These are phyloP conservation scores for Francoa sonchifolia DNA, from an alignment of 441 rosid species.

Conservation along the genomic window DNA sequence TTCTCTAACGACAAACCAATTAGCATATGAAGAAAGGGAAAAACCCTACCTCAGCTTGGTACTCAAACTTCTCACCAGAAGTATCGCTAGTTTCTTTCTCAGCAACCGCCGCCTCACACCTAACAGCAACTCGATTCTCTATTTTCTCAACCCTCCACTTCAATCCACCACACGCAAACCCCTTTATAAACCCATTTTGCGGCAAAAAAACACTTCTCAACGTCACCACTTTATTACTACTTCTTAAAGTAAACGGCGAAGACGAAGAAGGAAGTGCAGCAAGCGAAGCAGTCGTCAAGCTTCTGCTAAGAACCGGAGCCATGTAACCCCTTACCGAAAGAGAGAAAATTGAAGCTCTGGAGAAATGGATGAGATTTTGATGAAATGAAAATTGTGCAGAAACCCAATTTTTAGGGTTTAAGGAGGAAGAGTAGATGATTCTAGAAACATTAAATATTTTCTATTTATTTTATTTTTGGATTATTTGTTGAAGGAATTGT, in stretches of 20 bases:
- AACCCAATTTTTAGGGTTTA: conserved; percentile 38
- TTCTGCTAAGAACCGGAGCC: conserved; percentile 77
- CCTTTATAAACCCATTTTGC: conserved; percentile 25
- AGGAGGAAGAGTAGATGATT: conserved; percentile 33
- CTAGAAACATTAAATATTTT: no score
- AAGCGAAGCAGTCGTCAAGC: conserved; percentile 38
- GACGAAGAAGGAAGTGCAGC: conserved; percentile 39
- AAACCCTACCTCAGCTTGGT: conserved; percentile 87
- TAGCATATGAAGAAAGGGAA: not conserved
- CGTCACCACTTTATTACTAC: conserved; percentile 17
- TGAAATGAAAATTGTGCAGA: conserved; percentile 2
- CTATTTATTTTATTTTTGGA: conserved; percentile 18
- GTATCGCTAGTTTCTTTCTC: conserved; percentile 66
- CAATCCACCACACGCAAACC: conserved; percentile 35
- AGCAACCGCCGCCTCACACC: conserved; percentile 71
- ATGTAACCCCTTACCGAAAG: conserved; percentile 28
- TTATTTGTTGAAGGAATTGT: conserved; percentile 11
- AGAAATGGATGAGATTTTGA: not conserved
- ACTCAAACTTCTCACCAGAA: conserved; percentile 83
- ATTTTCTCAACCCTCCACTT: conserved; percentile 49
- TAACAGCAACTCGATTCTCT: conserved; percentile 31
- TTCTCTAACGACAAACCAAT: not conserved
- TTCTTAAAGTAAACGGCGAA: conserved; percentile 21
- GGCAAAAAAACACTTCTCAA: conserved; percentile 36
- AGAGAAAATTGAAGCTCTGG: not conserved